phyloP scores from a whole-genome alignment of 2,329 filamentous ascomycete genomes.

The Chrysoporthe puriensis region DNA sequence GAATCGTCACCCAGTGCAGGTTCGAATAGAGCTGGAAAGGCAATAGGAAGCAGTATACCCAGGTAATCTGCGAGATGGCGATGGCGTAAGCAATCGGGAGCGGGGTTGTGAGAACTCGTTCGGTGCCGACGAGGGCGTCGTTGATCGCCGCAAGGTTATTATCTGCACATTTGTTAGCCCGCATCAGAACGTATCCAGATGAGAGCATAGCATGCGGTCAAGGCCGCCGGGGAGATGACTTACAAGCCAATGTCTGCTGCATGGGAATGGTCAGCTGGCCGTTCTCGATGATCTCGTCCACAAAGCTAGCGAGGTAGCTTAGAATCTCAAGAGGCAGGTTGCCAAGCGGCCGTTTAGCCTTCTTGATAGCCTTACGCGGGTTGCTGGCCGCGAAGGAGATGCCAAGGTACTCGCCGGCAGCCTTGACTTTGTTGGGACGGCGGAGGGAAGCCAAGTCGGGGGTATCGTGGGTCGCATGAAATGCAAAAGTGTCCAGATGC shows the following conservation, averaged over 20 bases:
- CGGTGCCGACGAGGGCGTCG: conserved; percentile 68
- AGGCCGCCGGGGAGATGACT: conserved; percentile 29
- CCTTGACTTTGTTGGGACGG: conserved; percentile 49
- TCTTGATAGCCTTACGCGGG: conserved; percentile 70
- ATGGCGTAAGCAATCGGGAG: conserved; percentile 76
- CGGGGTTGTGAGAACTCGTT: conserved; percentile 75
- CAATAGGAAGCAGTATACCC: conserved; percentile 72
- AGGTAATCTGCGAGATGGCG: conserved; percentile 76
- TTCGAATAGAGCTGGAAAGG: conserved; percentile 69
- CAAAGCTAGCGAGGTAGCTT: conserved; percentile 64
- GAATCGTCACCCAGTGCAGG: conserved; percentile 72
- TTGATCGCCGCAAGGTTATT: conserved; percentile 59
- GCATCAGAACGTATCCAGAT: neutral
- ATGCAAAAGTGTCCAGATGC: conserved; percentile 70
- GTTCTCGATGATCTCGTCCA: conserved; percentile 58
- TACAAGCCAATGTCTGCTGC: conserved; percentile 57
- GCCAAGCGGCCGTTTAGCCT: conserved; percentile 67
- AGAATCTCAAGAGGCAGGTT: conserved; percentile 75
- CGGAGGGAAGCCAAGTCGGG: conserved; percentile 39
- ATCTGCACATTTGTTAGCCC: conserved; percentile 25
- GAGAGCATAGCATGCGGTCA: neutral
- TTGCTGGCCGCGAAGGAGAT: conserved; percentile 70
- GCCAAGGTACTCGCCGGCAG: conserved; percentile 66
- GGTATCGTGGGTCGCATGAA: conserved; percentile 44
- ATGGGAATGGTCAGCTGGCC: conserved; percentile 51